phyloP scores from a whole-genome alignment of 2,329 filamentous ascomycete genomes.

The Tricladium varicosporioides region DNA sequence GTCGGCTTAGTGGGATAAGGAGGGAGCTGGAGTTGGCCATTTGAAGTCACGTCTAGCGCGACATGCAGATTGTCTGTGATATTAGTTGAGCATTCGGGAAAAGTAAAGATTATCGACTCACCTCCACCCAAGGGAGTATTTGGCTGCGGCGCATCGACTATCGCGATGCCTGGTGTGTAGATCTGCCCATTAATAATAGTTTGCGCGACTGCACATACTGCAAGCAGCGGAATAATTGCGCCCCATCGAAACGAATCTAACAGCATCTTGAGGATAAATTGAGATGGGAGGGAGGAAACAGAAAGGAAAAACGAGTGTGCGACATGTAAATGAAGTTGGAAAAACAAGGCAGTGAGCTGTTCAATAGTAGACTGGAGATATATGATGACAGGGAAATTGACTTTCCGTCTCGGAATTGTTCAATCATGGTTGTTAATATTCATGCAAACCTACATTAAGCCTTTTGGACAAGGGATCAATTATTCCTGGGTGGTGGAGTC shows the following conservation, averaged over 20 bases:
- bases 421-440: conserved; percentile 10
- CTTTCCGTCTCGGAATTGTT: conserved; percentile 14
- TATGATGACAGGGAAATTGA: conserved; percentile 11
- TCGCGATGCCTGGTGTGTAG: conserved; percentile 65
- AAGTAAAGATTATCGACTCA: conserved; percentile 35
- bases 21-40: conserved; percentile 61
- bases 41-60: conserved; percentile 64
- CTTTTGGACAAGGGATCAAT: background rate
- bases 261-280: conserved; percentile 14
- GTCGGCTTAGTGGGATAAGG: conserved; percentile 52
- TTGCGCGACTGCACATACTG: conserved; percentile 39
- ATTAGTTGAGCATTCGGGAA: conserved; percentile 8
- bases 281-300: conserved; percentile 9
- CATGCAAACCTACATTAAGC: conserved; percentile 1
- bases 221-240: conserved; percentile 18
- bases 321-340: conserved; percentile 18
- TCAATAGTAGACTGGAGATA: conserved; percentile 20
- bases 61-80: conserved; percentile 53
- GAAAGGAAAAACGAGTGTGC: conserved; percentile 12
- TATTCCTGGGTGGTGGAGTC: background rate
- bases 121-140: conserved; percentile 62
- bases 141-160: conserved; percentile 65
- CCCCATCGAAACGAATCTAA: conserved; percentile 15
- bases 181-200: conserved; percentile 64
- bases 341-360: conserved; percentile 11